Percentiles rank a stretch among this genome's conserved stretches.
Evolutionary conservation across 768 basidiomycete species (phyloP).

Genomic region (Tephrocybe rancida): DNA sequence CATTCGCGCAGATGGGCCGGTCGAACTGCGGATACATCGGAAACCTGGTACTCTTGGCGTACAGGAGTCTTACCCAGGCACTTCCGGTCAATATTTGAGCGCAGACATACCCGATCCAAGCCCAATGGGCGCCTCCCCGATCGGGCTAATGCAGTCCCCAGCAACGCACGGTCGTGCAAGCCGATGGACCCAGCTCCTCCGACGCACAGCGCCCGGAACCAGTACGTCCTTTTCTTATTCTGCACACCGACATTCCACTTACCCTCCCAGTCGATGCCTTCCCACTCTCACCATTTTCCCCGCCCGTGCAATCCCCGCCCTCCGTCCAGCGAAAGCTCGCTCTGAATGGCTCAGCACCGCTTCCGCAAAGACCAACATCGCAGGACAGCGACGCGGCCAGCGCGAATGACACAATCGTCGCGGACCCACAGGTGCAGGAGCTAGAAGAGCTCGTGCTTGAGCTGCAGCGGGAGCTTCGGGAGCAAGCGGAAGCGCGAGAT

Average conservation of each 20-base stretch:
- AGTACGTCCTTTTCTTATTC: background rate
- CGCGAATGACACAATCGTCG: too few relatives aligned
- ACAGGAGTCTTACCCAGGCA: too few relatives aligned
- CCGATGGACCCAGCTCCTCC: background rate
- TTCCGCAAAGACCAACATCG: too few relatives aligned
- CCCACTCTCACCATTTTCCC: background rate
- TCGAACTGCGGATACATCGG: background rate
- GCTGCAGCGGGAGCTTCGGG: too few relatives aligned
- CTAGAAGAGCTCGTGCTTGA: too few relatives aligned
- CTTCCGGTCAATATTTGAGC: background rate
- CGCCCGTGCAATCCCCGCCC: too few relatives aligned
- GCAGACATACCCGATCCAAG: background rate
- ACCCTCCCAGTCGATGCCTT: background rate
- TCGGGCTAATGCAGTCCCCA: background rate
- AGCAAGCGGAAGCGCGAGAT: too few relatives aligned
- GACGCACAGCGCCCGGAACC: background rate
- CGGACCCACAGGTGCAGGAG: too few relatives aligned
- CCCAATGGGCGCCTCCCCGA: background rate
- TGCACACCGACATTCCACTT: background rate
- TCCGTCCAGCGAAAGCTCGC: too few relatives aligned
- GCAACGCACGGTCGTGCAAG: background rate
- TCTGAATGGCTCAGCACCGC: too few relatives aligned
- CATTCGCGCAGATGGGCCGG: background rate
- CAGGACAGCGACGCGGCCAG: too few relatives aligned
- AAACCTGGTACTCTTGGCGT: background rate